Percentiles rank a stretch among this genome's conserved stretches.
phyloP scores from a whole-genome alignment of 306 rosid species.

The Carpinus fangiana region DNA sequence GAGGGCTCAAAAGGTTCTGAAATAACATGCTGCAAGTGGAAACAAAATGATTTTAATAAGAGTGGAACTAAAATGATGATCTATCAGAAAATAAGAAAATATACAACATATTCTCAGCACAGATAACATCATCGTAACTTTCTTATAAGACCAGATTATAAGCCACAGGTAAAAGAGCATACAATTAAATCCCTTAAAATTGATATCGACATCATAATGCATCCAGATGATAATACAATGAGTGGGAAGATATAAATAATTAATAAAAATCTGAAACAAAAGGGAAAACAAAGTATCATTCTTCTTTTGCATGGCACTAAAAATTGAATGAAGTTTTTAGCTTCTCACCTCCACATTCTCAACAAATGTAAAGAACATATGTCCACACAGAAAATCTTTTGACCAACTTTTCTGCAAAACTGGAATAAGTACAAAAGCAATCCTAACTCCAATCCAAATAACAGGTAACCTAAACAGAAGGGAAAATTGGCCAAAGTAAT shows the following conservation, averaged over 20 bases:
- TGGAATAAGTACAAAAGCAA: neutral
- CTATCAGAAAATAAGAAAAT: neutral
- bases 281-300: neutral
- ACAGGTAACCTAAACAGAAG: neutral
- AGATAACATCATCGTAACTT: neutral
- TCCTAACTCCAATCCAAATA: neutral
- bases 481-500: neutral
- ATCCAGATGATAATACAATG: neutral
- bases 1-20: conserved; percentile 93
- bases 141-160: neutral
- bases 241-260: neutral
- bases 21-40: conserved; percentile 67
- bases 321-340: neutral
- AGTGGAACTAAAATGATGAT: conserved; percentile 25
- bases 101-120: neutral
- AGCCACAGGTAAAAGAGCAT: neutral
- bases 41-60: conserved; percentile 18
- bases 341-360: neutral
- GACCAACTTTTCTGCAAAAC: neutral
- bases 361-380: neutral
- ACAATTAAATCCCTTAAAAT: neutral
- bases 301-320: neutral
- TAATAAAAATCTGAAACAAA: neutral
- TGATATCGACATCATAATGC: neutral
- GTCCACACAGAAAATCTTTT: neutral